Evolutionary conservation across 257 asterid genomes (phyloP), one percentile per base, ranked within the genome.

Genomic region (Solanum tarapatanum): DNA sequence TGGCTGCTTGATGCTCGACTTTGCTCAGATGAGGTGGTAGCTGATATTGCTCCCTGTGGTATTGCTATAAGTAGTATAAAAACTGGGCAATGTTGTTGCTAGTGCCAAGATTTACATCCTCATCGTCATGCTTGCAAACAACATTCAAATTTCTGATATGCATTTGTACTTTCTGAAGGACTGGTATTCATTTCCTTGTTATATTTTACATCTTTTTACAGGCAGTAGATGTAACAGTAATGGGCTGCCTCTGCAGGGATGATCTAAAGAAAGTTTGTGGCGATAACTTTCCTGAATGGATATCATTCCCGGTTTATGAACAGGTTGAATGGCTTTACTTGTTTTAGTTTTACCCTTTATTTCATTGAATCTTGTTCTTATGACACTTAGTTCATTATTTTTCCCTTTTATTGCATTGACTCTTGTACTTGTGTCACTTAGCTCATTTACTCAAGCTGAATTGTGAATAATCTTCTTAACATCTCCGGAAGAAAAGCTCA

Each of bases 211-310:
- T 88, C 84, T 86, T 87, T 58, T 37, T 60, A 86, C 97, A 97
- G 99, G 99, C 99, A 28, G 97, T 93, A 76, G 99, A 97, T 88
- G 92, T 97, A 86, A 95, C 93, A 89, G 90, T 94, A 83, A 91
- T 97, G 23, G 93, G 99, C 91, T 93, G 95, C 62, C 94, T 97
- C 89, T 91, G 86, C 89, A 93, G 98, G 94, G 99, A 97, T 48
- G 99, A 97, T 87, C 88, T 97, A 92, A 96, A 94, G 88, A 96
- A 95, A 92, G 93, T 95, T 30, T 97, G 99, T 77, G 99, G 99
- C 77, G 99, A 95, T 60, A 96, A 94, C 85, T 94, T 93, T 89
- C 99, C 99, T 2, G 98, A 95, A 83, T 97, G 99, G 99, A 97
- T 97, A 85, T 96, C 99, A 5, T 97, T 97, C 90, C 99, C 99